These are phyloP conservation scores for Platismatia glauca DNA, from an alignment of 495 filamentous ascomycete species.

Conservation along the genomic window DNA sequence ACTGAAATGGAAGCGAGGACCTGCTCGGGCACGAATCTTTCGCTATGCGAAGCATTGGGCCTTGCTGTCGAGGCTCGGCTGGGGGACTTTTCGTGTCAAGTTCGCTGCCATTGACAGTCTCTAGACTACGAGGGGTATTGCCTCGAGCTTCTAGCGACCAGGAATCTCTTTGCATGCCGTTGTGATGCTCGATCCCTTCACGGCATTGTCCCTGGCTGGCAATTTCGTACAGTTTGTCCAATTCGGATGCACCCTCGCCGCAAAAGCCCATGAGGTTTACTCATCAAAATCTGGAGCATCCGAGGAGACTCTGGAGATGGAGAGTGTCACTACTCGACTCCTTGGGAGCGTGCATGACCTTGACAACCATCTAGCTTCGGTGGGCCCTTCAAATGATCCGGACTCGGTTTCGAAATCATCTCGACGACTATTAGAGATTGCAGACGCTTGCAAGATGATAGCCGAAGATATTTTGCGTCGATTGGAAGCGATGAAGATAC, in stretches of 20 bases:
- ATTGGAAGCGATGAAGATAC: background rate
- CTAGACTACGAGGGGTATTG: background rate
- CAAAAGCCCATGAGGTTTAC: conserved; percentile 25
- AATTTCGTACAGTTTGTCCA: conserved; percentile 33
- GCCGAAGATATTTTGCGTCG: background rate
- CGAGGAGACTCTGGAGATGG: conserved; percentile 22
- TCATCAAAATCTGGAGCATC: conserved; percentile 22
- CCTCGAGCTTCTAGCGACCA: background rate
- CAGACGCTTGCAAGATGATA: background rate
- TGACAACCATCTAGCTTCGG: conserved; percentile 5
- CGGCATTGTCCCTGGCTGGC: conserved; percentile 31
- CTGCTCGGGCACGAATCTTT: background rate
- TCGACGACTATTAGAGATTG: background rate
- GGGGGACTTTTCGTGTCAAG: background rate
- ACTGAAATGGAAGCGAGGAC: background rate
- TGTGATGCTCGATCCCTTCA: conserved; percentile 26
- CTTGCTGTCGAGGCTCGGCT: background rate
- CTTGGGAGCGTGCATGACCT: conserved; percentile 24
- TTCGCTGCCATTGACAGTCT: background rate
- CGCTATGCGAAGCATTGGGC: background rate
- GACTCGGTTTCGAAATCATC: background rate
- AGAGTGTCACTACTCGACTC: conserved; percentile 15
- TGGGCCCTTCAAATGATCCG: background rate
- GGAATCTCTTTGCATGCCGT: background rate
- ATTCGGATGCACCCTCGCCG: conserved; percentile 29